Evolutionary conservation across 345 rosid genomes (phyloP), one percentile per base, ranked within the genome.

Genomic region (Toxicodendron radicans): DNA sequence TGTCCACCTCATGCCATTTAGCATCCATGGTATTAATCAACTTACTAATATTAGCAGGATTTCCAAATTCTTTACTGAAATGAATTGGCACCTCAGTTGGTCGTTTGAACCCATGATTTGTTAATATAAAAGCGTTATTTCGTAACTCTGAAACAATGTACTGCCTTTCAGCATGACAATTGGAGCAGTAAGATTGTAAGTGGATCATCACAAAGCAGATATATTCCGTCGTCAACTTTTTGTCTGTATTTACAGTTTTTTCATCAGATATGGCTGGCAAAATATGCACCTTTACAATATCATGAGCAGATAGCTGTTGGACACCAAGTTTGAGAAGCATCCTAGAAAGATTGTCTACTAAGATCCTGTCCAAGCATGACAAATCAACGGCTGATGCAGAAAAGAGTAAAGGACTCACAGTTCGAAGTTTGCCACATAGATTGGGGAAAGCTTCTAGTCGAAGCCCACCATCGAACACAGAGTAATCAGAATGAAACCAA

Each of bases 131-230:
- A 74, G 95, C 97, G 75, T 86, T 87, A 65, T 72, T 82, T 79
- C 77, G 79, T 46, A 95, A 83, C 85, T 90, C 91, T 7, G 86
- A 81, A n/a, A 91, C 72, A 73, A 92, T 83, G 71, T 66, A 62
- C 63, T 82, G 87, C 87, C 95, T 82, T 78, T 92, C 97, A 75
- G 20, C 76, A 72, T 59, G 84, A 82, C 99, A 95, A 73, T 70
- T 75, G 68, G 82, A 71, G 80, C 97, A 92, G 82, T 76, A 77
- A 75, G 97, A 92, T 68, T 85, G 91, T 45, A 95, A 81, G 83
- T 95, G 99, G 70, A 88, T 81, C 92, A 90, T 89, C 68, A 90
- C 85, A 85, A 92, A 91, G 87, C 97, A 91, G 53, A 95, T 82
- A 66, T 89, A 91, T 72, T 95, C 99, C 62, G 74, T 79, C 91